Evolutionary conservation across 768 basidiomycete species (phyloP), one percentile per base, ranked within the genome.

Genomic region (Calocybe cyanea): DNA sequence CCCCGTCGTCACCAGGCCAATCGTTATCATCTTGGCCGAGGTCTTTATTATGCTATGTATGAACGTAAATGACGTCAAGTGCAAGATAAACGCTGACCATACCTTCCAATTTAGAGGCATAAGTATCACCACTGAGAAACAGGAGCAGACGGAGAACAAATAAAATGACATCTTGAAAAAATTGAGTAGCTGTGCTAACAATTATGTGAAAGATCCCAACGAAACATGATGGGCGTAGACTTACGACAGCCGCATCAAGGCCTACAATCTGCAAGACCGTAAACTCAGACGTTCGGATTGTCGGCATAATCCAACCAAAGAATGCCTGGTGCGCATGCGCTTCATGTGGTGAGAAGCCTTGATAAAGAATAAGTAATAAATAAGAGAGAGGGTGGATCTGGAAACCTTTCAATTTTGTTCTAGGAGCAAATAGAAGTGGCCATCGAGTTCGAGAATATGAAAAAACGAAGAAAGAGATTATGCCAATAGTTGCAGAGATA

Each of bases 91-190:
- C 14, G 20, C 37, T 33, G 1, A 5, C 65, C 81, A 58, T 52
- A 94, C 94, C 70, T 83, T 89, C 72, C 87, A 85, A 57, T 99
- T 98, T 38, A 97, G 75, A 2, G 96, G 96, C 83, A 98, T 95
- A 10, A 99, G 76, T n/a, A 94, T 81, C 4, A 79, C 63, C 7
- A 84, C 66, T 0, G 93, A 92, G 47, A 92, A 85, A 38, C 91
- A 58, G 0, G 92, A 90, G 63, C 89, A 91, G 13, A 86, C 68
- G 0, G 87, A 83, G 67, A 99, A 99, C 20, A 97, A 73, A 58
- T 87, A 83, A 65, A 97, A 98, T 0, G 87, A 83, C 76, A 87
- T 96, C 63, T 95, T 94, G 76, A 92, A 87, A 67, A 99, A 98
- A 53, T 85, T 91, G 34, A 99, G 77, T 1, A 98, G 76, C 92